Conservation (phyloP, 352 stramenopile genomes). For the Globisporangium carolinianum region DNA sequence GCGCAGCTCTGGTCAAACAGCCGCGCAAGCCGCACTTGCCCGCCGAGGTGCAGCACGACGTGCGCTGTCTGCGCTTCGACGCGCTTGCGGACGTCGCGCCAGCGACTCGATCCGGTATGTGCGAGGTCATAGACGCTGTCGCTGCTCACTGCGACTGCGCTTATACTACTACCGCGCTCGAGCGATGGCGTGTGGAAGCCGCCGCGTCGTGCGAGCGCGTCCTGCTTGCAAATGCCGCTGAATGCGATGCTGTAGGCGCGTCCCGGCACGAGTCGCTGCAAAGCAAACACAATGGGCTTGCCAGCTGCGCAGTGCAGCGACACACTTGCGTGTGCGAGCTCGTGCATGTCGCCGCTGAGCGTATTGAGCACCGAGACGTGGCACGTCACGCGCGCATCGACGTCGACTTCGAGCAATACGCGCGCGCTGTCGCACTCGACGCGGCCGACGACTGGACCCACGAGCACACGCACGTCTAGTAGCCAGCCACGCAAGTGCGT, state of each 20-base stretch:
- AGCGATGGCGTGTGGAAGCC: slow-evolving; percentile 46
- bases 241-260: slow-evolving; percentile 54
- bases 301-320: slow-evolving; percentile 17
- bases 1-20: slow-evolving; percentile 66
- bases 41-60: slow-evolving; percentile 58
- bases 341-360: slow-evolving; percentile 27
- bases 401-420: slow-evolving; percentile 62
- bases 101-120: slow-evolving; percentile 38
- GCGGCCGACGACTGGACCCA: slow-evolving; percentile 64
- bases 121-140: slow-evolving; percentile 41
- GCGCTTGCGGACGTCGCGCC: slow-evolving; percentile 29
- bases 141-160: slow-evolving; percentile 35
- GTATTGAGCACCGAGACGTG: slow-evolving; percentile 41
- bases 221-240: slow-evolving; percentile 36
- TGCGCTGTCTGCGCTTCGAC: slow-evolving; percentile 26
- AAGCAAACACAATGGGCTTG: slow-evolving; percentile 29
- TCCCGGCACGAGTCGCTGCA: slow-evolving; percentile 41
- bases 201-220: slow-evolving; percentile 22
- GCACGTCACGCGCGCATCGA: slow-evolving; percentile 27
- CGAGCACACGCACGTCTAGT: slow-evolving; percentile 40
- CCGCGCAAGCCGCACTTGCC: slow-evolving; percentile 54
- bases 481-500: too few relatives aligned
- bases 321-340: slow-evolving; percentile 24
- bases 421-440: slow-evolving; percentile 40
- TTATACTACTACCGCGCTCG: slow-evolving; percentile 18